Percentiles rank a stretch among this genome's conserved stretches.
Evolutionary conservation across 257 asterid species (phyloP).

Genomic region (Gardenia jasminoides): DNA sequence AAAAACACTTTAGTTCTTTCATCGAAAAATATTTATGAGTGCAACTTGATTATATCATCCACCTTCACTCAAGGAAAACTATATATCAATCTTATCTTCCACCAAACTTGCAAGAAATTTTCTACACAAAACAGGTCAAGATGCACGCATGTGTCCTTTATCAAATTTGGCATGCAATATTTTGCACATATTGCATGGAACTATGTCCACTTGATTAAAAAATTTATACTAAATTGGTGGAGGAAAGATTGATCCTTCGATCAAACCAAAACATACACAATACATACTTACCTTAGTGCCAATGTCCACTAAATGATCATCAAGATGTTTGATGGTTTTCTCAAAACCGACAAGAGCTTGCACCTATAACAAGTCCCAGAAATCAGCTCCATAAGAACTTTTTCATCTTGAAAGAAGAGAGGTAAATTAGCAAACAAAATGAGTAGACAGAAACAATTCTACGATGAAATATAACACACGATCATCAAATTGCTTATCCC

Average conservation of each 20-base stretch:
- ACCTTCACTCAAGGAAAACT: background rate
- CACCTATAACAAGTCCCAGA: constrained; percentile 43
- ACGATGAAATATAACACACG: background rate
- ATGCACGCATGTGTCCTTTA: background rate
- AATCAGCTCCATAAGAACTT: background rate
- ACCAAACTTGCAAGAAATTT: too few relatives aligned
- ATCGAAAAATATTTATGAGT: too few relatives aligned
- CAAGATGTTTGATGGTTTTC: constrained; percentile 87
- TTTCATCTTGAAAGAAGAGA: background rate
- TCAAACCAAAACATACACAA: background rate
- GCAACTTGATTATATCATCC: background rate
- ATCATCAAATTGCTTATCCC: background rate
- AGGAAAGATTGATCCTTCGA: background rate
- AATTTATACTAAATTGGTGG: too few relatives aligned
- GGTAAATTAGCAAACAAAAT: background rate
- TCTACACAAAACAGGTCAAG: background rate
- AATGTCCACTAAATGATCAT: constrained; percentile 79
- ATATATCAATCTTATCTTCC: background rate
- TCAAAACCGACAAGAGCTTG: constrained; percentile 97
- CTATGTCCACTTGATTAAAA: background rate
- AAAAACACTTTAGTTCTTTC: too few relatives aligned
- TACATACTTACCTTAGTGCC: constrained; percentile 61
- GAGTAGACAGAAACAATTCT: background rate
- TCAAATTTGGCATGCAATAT: background rate
- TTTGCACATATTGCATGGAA: background rate